phyloP scores from a whole-genome alignment of 116 monocot genomes.

The Thalassia testudinum region DNA sequence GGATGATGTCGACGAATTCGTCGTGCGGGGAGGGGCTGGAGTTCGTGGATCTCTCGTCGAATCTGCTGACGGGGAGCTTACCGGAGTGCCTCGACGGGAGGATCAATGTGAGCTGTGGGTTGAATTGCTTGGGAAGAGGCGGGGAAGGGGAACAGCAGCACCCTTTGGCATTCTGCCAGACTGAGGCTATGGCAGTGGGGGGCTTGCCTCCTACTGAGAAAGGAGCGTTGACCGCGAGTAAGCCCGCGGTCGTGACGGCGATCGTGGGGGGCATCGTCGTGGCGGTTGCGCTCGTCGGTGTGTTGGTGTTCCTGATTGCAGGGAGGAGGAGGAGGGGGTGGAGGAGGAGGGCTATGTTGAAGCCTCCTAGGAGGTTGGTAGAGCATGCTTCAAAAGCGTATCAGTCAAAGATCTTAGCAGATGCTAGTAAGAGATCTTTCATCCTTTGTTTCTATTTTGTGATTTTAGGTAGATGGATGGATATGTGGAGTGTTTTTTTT shows the following conservation, averaged over 20 bases:
- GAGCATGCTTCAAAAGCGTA: constrained; percentile 72
- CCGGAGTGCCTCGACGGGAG: constrained; percentile 33
- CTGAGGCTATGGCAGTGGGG: constrained; percentile 72
- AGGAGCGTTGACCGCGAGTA: constrained; percentile 14
- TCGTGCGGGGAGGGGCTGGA: constrained; percentile 52
- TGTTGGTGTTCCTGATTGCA: constrained; percentile 23
- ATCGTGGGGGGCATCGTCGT: constrained; percentile 18
- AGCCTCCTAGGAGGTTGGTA: constrained; percentile 42
- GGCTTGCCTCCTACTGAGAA: constrained; percentile 26
- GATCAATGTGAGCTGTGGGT: constrained; percentile 20
- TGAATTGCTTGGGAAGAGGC: constrained; percentile 40
- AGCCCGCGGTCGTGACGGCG: constrained; percentile 16
- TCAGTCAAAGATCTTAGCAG: constrained; percentile 62
- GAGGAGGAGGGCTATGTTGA: constrained; percentile 18
- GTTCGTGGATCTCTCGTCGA: constrained; percentile 52
- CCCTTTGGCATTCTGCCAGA: constrained; percentile 53
- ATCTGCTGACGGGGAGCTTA: constrained; percentile 59
- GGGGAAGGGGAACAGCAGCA: constrained; percentile 38
- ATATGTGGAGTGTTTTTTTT: no score
- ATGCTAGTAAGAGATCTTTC: constrained; percentile 52
- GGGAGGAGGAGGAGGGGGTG: constrained; percentile 16
- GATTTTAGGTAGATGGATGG: no score
- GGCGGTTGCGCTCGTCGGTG: constrained; percentile 4
- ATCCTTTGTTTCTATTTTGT: no score
- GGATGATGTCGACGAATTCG: constrained; percentile 53